A percentile compares a stretch with the other conserved stretches of the same genome.
These are phyloP conservation scores for Stipa capillata DNA, from an alignment of 176 grass and related monocot species.

Conservation along the genomic window DNA sequence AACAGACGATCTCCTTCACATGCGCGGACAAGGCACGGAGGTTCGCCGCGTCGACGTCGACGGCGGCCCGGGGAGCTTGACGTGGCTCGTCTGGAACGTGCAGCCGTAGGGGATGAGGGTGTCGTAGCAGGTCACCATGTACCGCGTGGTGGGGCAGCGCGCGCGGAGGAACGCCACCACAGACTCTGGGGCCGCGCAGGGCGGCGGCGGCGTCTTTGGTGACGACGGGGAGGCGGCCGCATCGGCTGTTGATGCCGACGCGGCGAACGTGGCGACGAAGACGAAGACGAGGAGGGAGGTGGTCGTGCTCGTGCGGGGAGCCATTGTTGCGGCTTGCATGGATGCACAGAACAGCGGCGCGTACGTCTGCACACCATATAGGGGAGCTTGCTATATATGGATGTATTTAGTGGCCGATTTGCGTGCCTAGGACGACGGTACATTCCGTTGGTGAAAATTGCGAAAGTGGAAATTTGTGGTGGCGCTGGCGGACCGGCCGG, in stretches of 20 bases:
- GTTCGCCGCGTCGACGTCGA: conserved; percentile 10
- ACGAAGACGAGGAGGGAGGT: neutral
- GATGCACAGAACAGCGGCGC: neutral
- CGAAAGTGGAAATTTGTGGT: neutral
- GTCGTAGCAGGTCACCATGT: conserved; percentile 30
- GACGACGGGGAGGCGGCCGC: neutral
- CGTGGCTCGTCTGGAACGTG: conserved; percentile 23
- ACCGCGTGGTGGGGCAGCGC: conserved; percentile 24
- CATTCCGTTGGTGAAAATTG: neutral
- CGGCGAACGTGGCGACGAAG: neutral
- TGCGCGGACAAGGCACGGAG: conserved; percentile 17
- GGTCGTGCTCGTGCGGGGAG: neutral
- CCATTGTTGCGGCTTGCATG: neutral
- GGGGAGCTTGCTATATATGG: neutral
- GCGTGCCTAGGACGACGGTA: neutral
- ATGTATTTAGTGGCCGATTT: neutral
- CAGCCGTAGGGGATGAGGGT: conserved; percentile 30
- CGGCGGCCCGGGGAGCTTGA: conserved; percentile 40
- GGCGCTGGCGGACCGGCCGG: neutral
- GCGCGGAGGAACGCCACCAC: conserved; percentile 19
- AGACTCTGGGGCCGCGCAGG: neutral
- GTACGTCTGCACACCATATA: neutral
- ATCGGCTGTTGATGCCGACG: neutral
- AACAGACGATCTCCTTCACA: conserved; percentile 6
- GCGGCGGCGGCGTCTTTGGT: neutral